Evolutionary conservation across 2,329 filamentous ascomycete genomes (phyloP).

Genomic region (Aureobasidium pullulans): DNA sequence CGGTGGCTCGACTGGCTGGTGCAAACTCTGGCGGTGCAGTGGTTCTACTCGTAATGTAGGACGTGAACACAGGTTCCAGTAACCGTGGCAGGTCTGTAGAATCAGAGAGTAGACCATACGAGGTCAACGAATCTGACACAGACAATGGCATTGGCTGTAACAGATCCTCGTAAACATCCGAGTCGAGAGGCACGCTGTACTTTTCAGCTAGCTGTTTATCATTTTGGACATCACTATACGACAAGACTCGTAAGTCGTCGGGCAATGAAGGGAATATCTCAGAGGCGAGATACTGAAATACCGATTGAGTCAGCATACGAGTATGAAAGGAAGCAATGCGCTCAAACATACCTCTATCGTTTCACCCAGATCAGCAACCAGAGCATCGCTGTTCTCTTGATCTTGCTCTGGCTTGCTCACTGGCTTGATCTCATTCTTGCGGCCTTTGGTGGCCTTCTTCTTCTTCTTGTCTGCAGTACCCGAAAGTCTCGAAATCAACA

Average conservation of each 20-base stretch:
- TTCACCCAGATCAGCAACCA: constrained; percentile 63
- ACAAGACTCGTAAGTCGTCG: constrained; percentile 50
- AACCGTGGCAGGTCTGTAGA: constrained; percentile 45
- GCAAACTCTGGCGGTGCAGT: constrained; percentile 58
- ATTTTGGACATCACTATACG: constrained; percentile 50
- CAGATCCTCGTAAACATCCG: constrained; percentile 34
- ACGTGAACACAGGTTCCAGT: constrained; percentile 54
- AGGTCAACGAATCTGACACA: constrained; percentile 58
- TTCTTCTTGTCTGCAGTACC: constrained; percentile 42
- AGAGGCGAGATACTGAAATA: constrained; percentile 55
- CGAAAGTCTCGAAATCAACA: constrained; percentile 57
- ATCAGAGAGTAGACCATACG: constrained; percentile 57
- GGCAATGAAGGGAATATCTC: constrained; percentile 64
- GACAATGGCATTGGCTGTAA: constrained; percentile 50
- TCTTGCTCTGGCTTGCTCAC: constrained; percentile 18
- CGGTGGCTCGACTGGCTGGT: constrained; percentile 35
- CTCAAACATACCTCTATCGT: constrained; percentile 57
- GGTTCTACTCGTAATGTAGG: constrained; percentile 53
- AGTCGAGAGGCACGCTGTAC: constrained; percentile 49
- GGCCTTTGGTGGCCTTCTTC: constrained; percentile 34
- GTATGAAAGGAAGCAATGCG: not conserved
- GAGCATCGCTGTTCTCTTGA: constrained; percentile 28
- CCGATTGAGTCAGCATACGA: not conserved
- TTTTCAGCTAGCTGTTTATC: constrained; percentile 42
- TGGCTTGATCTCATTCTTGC: constrained; percentile 34